A percentile compares a stretch with the other conserved stretches of the same genome.
Conservation (phyloP, 2,329 filamentous ascomycete genomes). For the Fusarium burgessii region DNA sequence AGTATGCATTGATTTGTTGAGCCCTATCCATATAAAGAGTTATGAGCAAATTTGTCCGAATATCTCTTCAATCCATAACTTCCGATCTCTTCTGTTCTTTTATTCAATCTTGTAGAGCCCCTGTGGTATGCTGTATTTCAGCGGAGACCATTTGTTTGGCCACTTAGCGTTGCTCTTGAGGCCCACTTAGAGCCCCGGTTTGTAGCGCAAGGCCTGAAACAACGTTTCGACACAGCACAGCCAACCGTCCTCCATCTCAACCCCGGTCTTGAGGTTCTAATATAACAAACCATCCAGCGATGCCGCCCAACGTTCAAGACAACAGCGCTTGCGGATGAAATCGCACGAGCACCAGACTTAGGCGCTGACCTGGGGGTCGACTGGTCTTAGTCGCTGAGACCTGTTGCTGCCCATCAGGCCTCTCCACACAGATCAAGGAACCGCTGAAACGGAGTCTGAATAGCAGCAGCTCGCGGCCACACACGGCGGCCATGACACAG, state of each 20-base stretch:
- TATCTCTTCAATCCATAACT: not conserved
- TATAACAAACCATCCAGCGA: conserved; percentile 24
- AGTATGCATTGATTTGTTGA: too few species aligned
- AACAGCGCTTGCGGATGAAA: conserved; percentile 38
- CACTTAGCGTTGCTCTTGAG: conserved; percentile 10
- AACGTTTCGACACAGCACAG: conserved; percentile 32
- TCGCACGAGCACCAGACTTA: conserved; percentile 34
- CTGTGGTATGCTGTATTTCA: not conserved
- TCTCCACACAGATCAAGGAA: conserved; percentile 25
- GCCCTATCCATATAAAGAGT: not conserved
- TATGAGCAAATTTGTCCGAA: not conserved
- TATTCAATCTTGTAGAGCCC: not conserved
- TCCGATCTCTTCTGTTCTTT: not conserved
- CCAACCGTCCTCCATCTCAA: conserved; percentile 42
- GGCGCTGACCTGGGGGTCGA: conserved; percentile 39
- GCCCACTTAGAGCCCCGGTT: conserved; percentile 1
- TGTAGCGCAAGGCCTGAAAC: conserved; percentile 42
- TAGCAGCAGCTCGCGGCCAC: conserved; percentile 33
- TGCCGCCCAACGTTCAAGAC: conserved; percentile 25
- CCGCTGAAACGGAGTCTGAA: conserved; percentile 32
- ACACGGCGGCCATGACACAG: conserved; percentile 45
- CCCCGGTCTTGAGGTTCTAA: conserved; percentile 42
- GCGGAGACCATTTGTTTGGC: not conserved
- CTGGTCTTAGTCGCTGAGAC: conserved; percentile 32
- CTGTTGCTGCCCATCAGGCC: conserved; percentile 29